phyloP scores from a whole-genome alignment of 1,139 yeast genomes.

The Tardiomyces blankii region DNA sequence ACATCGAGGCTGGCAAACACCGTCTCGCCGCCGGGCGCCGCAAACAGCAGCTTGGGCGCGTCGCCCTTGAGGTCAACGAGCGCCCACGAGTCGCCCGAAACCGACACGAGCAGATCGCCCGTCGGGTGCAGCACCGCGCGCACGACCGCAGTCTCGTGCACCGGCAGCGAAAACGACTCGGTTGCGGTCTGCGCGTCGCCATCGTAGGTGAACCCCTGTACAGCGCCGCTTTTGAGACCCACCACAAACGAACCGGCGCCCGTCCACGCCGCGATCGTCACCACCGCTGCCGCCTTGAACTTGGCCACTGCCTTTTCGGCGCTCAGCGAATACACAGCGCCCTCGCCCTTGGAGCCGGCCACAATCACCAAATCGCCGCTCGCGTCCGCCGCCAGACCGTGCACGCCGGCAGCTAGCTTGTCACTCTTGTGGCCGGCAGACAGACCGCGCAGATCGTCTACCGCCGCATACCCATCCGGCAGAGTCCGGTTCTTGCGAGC shows the following conservation, averaged over 20 bases:
- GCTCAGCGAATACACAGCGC: neutral
- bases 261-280: constrained; percentile 18
- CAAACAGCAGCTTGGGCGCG: constrained; percentile 2
- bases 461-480: neutral
- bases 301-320: neutral
- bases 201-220: constrained; percentile 9
- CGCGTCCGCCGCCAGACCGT: neutral
- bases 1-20: constrained; percentile 25
- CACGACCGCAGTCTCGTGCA: constrained; percentile 8
- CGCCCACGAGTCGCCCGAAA: constrained; percentile 26
- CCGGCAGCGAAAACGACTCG: neutral
- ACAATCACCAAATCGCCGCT: neutral
- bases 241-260: constrained; percentile 7
- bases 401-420: neutral
- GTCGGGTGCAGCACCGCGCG: constrained; percentile 30
- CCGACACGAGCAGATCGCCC: constrained; percentile 22
- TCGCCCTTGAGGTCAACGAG: constrained; percentile 19
- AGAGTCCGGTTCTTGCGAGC: neutral
- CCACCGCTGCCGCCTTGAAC: constrained; percentile 14
- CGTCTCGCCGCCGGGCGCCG: constrained; percentile 5
- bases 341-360: neutral
- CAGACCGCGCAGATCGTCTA: neutral
- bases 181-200: neutral
- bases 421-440: neutral
- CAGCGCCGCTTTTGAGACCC: constrained; percentile 14